Percentiles rank a stretch among this genome's conserved stretches.
phyloP scores from a whole-genome alignment of 495 filamentous ascomycete species.

The Xeromyces bisporus region DNA sequence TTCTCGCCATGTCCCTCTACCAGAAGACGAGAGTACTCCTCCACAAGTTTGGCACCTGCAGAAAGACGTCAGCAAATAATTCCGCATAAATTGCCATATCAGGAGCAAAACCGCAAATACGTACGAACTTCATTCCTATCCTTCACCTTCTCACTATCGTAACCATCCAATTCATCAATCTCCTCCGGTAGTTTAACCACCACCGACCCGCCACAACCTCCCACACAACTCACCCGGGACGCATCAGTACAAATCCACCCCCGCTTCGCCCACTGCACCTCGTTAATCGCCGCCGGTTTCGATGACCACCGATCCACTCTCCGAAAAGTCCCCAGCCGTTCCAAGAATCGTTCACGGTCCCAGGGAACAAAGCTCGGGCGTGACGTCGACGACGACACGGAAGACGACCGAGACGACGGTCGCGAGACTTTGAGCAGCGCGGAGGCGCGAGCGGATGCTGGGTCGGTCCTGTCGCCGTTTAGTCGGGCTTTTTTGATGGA shows the following conservation, averaged over 20 bases:
- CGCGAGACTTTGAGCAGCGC: constrained; percentile 13
- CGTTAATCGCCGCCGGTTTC: constrained; percentile 62
- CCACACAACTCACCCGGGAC: constrained; percentile 65
- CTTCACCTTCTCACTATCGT: constrained; percentile 38
- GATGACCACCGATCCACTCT: constrained; percentile 73
- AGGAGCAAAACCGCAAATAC: no score
- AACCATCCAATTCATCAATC: constrained; percentile 31
- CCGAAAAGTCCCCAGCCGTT: constrained; percentile 69
- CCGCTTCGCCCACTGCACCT: constrained; percentile 88
- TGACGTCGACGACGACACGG: constrained; percentile 11
- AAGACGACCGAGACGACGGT: constrained; percentile 9
- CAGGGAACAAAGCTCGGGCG: constrained; percentile 58
- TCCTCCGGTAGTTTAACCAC: constrained; percentile 61
- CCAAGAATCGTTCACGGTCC: constrained; percentile 69
- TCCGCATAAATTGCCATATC: background rate
- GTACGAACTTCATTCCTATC: constrained; percentile 46
- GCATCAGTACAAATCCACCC: constrained; percentile 78
- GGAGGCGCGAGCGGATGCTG: constrained; percentile 12
- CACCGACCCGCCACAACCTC: constrained; percentile 64
- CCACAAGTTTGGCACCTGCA: constrained; percentile 43
- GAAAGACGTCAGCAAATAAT: constrained; percentile 3
- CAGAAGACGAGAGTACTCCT: constrained; percentile 56
- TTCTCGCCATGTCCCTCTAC: constrained; percentile 60
- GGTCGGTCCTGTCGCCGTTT: constrained; percentile 10
- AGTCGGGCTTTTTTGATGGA: constrained; percentile 26